Base-by-base conservation (phyloP, 805 yeast species). In the Candida krabiensis region DNA sequence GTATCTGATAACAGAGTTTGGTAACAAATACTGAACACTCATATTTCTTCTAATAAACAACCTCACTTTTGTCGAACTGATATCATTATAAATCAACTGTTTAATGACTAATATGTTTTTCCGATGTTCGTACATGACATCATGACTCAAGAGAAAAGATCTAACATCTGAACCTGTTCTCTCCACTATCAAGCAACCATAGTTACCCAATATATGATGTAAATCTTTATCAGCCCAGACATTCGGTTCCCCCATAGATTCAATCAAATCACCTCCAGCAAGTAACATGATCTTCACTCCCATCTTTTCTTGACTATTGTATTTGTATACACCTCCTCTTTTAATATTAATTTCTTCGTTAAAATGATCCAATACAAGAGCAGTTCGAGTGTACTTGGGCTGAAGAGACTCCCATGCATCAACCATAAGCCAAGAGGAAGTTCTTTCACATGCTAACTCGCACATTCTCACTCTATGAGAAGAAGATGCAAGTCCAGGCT, bases 201-300 rank as follows among this genome's bases (percentile, higher is more conserved):
- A 93, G 45, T 86, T 83, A 19, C 99, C 99, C 50, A 93, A 71
- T 32, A 93, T 93, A 60, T 93, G 99, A 55, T 89, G 95, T 53
- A 93, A 71, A 63, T 93, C 99, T 41, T 76, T 83, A 60, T 91
- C 98, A 1, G 96, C 96, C 99, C 99, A 93, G 26, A 93, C 99
- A 55, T 91, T 93, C 16, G 99, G 98, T 64, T 93, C 99, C n/a
- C 99, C 99, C 98, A 93, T 93, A 30, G 95, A 83, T 62, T 93
- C 99, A 37, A 93, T 93, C 51, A 93, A 74, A 64, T 93, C 99
- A 29, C 99, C 99, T 35, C 99, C 99, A 0, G 99, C 99, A 28
- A 93, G 69, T 38, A 93, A 73, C 98, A 93, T 91, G 54, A 93
- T 83, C 60, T 91, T 91, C 37, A 86, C 96, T 17, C 96, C 96